These are phyloP conservation scores for Symbiodinium natans DNA, from an alignment of 73 alveolate genomes.

Conservation along the genomic window DNA sequence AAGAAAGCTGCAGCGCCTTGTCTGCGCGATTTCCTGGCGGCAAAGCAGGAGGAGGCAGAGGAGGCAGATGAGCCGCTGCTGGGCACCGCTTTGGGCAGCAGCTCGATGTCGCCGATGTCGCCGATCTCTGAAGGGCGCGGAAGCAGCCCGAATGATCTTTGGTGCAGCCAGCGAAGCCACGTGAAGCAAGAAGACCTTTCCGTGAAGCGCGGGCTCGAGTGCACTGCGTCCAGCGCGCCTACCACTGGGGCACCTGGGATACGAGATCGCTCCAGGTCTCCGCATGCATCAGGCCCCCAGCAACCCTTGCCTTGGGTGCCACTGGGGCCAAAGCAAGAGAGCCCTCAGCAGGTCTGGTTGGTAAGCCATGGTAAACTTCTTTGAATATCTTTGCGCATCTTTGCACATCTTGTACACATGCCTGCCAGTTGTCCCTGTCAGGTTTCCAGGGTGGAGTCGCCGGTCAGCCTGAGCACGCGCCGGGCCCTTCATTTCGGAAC, in stretches of 20 bases:
- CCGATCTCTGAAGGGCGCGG: background rate
- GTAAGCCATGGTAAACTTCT: background rate
- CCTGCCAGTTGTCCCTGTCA: no score
- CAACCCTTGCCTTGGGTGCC: background rate
- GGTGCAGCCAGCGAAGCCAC: background rate
- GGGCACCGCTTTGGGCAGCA: background rate
- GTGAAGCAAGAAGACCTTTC: background rate
- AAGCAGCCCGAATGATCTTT: background rate
- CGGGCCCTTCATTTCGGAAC: background rate
- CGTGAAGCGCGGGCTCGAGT: background rate
- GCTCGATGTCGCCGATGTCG: background rate
- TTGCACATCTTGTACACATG: no score
- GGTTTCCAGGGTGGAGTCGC: no score
- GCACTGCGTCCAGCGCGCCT: no score
- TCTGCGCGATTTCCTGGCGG: constrained; percentile 2
- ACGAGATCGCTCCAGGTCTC: background rate
- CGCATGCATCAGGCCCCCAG: background rate
- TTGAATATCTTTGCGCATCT: background rate
- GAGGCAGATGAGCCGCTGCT: background rate
- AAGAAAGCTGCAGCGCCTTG: background rate
- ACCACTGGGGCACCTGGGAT: background rate
- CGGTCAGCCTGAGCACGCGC: background rate
- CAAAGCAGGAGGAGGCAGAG: constrained; percentile 8
- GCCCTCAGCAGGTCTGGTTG: background rate
- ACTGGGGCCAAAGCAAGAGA: background rate